Evolutionary conservation across 2,329 filamentous ascomycete species (phyloP).

Genomic region (Cercospora sesami): DNA sequence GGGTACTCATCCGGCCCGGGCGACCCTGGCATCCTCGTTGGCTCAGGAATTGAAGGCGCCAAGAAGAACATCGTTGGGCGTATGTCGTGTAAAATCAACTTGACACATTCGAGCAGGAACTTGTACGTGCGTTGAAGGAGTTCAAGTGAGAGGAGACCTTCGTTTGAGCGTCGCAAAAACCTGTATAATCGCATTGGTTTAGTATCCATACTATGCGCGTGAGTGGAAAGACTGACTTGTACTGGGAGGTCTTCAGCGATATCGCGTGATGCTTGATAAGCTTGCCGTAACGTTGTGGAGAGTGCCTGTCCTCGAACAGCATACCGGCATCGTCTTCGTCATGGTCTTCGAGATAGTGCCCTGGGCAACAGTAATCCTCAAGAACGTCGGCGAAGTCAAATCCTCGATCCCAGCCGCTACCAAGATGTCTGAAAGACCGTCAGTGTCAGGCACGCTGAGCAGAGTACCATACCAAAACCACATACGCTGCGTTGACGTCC

Average conservation of each 20-base stretch:
- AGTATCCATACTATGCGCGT: not conserved
- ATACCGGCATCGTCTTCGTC: slow-evolving; percentile 23
- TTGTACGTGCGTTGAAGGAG: slow-evolving; percentile 50
- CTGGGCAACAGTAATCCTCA: slow-evolving; percentile 17
- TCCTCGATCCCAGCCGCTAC: slow-evolving; percentile 26
- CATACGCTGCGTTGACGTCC: slow-evolving; percentile 43
- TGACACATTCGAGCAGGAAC: slow-evolving; percentile 54
- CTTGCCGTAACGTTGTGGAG: slow-evolving; percentile 35
- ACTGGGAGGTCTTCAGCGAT: slow-evolving; percentile 13
- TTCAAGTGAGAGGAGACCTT: slow-evolving; percentile 51
- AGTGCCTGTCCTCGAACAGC: slow-evolving; percentile 28
- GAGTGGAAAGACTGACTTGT: slow-evolving; percentile 11
- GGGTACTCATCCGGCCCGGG: slow-evolving; percentile 12
- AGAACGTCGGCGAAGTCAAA: slow-evolving; percentile 13
- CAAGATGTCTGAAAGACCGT: slow-evolving; percentile 30
- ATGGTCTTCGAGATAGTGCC: slow-evolving; percentile 18
- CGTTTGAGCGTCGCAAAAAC: slow-evolving; percentile 6
- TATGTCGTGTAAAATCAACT: slow-evolving; percentile 56
- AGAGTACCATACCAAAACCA: not conserved
- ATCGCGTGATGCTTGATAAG: slow-evolving; percentile 25
- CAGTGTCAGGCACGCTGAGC: not conserved
- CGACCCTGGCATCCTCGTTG: not conserved
- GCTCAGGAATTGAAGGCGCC: slow-evolving; percentile 23
- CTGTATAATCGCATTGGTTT: not conserved
- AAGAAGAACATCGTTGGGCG: slow-evolving; percentile 18